Conservation (phyloP, 768 basidiomycete species). For the Strobilomyces dryophilus region DNA sequence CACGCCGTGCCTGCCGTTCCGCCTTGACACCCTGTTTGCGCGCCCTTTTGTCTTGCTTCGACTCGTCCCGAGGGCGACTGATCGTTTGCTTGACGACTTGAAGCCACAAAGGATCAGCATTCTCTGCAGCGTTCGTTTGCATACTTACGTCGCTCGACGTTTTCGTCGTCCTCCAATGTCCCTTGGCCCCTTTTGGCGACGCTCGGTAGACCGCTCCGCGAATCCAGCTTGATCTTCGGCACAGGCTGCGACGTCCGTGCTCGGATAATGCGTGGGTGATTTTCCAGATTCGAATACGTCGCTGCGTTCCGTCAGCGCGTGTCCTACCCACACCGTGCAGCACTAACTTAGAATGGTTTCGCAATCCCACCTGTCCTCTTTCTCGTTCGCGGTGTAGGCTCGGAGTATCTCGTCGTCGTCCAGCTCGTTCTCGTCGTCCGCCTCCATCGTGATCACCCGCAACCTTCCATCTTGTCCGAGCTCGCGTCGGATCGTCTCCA, state of each 20-base stretch:
- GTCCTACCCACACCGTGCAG: background rate
- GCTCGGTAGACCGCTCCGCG: slow-evolving; percentile 72
- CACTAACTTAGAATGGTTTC: slow-evolving; percentile 89
- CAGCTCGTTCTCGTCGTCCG: slow-evolving; percentile 44
- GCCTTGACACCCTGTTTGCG: slow-evolving; percentile 68
- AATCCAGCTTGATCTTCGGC: slow-evolving; percentile 67
- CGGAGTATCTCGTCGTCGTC: slow-evolving; percentile 42
- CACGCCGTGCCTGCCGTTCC: slow-evolving; percentile 59
- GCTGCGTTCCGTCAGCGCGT: slow-evolving; percentile 43
- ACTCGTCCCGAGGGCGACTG: slow-evolving; percentile 70
- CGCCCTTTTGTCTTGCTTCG: slow-evolving; percentile 66
- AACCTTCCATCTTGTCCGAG: slow-evolving; percentile 68
- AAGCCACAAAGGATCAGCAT: slow-evolving; percentile 2
- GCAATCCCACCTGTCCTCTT: slow-evolving; percentile 88
- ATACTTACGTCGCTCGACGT: slow-evolving; percentile 24
- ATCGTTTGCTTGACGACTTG: slow-evolving; percentile 43
- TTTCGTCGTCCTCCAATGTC: slow-evolving; percentile 20
- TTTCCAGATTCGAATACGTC: slow-evolving; percentile 96
- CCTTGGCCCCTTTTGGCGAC: slow-evolving; percentile 29
- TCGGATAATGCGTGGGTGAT: slow-evolving; percentile 87
- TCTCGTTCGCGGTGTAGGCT: slow-evolving; percentile 38
- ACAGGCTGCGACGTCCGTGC: slow-evolving; percentile 51
- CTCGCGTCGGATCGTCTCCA: slow-evolving; percentile 73
- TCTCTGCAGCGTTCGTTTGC: background rate
- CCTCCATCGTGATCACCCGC: slow-evolving; percentile 38